Evolutionary conservation across 768 basidiomycete genomes (phyloP).

Genomic region (Dacryopinax primogenitus): DNA sequence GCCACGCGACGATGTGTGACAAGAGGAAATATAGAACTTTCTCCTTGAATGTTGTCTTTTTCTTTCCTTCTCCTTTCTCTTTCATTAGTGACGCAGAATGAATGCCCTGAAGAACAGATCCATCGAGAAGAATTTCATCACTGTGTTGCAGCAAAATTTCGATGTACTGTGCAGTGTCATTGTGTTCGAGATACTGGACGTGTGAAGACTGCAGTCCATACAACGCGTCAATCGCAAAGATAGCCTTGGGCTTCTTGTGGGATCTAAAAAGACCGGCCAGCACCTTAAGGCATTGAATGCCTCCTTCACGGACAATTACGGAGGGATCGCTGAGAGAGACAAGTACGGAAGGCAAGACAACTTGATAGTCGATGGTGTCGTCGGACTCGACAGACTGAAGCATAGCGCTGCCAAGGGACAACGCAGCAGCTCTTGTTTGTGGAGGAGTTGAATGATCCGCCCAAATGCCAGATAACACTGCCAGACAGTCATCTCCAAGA

Average conservation of each 20-base stretch:
- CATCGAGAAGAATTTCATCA: constrained; percentile 26
- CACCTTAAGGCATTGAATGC: constrained; percentile 43
- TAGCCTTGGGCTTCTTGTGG: constrained; percentile 34
- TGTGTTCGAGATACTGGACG: constrained; percentile 57
- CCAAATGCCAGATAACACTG: constrained; percentile 72
- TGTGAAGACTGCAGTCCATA: constrained; percentile 43
- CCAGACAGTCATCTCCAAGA: constrained; percentile 55
- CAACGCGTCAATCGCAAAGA: constrained; percentile 62
- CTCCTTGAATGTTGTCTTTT: constrained; percentile 47
- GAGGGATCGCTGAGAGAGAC: constrained; percentile 43
- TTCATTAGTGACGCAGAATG: constrained; percentile 43
- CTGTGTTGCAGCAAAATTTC: constrained; percentile 14
- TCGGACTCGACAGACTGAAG: constrained; percentile 53
- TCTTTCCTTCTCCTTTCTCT: constrained; percentile 43
- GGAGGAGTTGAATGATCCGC: constrained; percentile 15
- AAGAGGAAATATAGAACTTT: constrained; percentile 62
- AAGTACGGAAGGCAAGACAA: constrained; percentile 56
- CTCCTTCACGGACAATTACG: constrained; percentile 35
- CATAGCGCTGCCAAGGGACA: constrained; percentile 69
- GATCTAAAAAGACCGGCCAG: constrained; percentile 31
- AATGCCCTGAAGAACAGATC: constrained; percentile 43
- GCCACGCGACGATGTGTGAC: constrained; percentile 60
- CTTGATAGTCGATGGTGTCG: constrained; percentile 61
- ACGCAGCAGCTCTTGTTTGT: constrained; percentile 27
- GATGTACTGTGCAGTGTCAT: constrained; percentile 49